Percentiles rank a stretch among this genome's conserved stretches.
Conservation (phyloP, 108 stramenopile genomes). For the Fragilaria crotonensis region DNA sequence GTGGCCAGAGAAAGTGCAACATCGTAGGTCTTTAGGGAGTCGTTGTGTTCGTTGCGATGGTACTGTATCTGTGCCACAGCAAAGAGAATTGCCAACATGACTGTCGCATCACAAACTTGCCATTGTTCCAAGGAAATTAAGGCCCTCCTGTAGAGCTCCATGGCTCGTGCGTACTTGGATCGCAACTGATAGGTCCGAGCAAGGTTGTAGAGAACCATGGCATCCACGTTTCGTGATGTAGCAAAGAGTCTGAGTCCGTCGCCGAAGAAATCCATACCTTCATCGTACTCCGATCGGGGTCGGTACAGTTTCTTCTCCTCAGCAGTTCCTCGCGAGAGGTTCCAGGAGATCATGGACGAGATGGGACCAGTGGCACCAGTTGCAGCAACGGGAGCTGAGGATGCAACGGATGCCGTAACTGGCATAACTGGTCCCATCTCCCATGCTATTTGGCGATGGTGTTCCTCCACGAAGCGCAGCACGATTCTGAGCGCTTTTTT, state of each 20-base stretch:
- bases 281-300: conserved; percentile 41
- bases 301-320: conserved; percentile 2
- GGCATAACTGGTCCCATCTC: neutral
- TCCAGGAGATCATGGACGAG: neutral
- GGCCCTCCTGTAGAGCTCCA: conserved; percentile 17
- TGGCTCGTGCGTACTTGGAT: conserved; percentile 21
- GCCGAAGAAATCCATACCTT: conserved; percentile 44
- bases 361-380: neutral
- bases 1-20: conserved; percentile 18
- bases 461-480: conserved; percentile 1
- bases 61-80: conserved; percentile 30
- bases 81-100: conserved; percentile 22
- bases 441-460: neutral
- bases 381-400: conserved; percentile 1
- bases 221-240: conserved; percentile 10
- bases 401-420: conserved; percentile 1
- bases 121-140: conserved; percentile 9
- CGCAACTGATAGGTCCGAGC: conserved; percentile 27
- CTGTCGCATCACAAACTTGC: conserved; percentile 6
- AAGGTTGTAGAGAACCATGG: conserved; percentile 41
- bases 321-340: neutral
- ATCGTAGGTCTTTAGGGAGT: conserved; percentile 25
- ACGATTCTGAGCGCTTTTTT: conserved; percentile 15
- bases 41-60: conserved; percentile 13
- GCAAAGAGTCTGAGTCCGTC: conserved; percentile 16